Base-by-base conservation (phyloP, 177 flowering plant species). In the Vitis hybrid region DNA sequence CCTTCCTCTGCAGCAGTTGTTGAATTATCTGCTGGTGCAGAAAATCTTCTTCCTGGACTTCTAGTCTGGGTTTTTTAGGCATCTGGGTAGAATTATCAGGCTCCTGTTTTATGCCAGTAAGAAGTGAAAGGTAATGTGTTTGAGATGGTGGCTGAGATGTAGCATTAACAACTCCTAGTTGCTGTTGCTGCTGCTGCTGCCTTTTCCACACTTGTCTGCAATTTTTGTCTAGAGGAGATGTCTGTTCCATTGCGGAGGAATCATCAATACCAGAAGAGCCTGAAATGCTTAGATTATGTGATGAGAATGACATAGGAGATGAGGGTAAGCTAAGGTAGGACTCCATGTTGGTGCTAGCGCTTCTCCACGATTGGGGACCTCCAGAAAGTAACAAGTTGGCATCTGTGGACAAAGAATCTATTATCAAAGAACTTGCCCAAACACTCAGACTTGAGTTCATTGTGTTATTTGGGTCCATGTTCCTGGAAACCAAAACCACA, bases 361-460 rank as follows among this genome's bases (percentile, higher is more conserved):
- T 93, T 86, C 99, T 88, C 83, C 93, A 98, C 76, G 91, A 73
- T 74, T 84, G 90, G 50, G 97, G 92, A 32, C 95, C 99, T 17
- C 98, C 98, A 10, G 99, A 93, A 64, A 89, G 83, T 1, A 88
- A 88, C 3, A 98, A 95, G 70, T 93, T 95, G 9, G 98, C 98
- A 85, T 91, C 98, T 59, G 99, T 90, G 46, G 46, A 41, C 46
- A 41, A 41, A 41, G 46, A 41, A 41, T 41, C 46, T 41, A 8
- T 41, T n/a, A 93, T 97, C 79, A 91, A 76, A 20, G 99, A 93
- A 78, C 97, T 91, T 41, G 96, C 99, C 60, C 96, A 96, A 71
- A 90, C 87, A 81, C 99, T 91, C 9, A 93, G 94, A 49, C 93
- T 97, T 2, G 99, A 93, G 80, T 81, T 92, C 58, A 81, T 79